Conservation (phyloP, 2,329 filamentous ascomycete genomes). For the Apiospora kogelbergensis region DNA sequence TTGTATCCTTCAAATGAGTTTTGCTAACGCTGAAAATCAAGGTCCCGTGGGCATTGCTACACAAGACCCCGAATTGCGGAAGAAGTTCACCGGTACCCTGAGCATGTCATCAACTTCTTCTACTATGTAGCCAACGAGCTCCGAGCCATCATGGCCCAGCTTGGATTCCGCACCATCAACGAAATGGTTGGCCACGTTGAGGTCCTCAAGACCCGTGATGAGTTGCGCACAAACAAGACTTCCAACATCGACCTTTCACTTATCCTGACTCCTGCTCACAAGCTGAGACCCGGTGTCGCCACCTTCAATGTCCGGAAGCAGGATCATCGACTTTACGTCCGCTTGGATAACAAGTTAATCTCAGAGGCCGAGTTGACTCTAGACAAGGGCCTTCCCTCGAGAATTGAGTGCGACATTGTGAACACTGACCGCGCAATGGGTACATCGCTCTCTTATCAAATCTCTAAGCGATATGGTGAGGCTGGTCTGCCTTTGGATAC, state of each 20-base stretch:
- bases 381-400: slow-evolving; percentile 88
- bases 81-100: slow-evolving; percentile 90
- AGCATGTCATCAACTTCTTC: slow-evolving; percentile 99
- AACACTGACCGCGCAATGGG: slow-evolving; percentile 95
- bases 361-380: slow-evolving; percentile 92
- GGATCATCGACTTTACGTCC: slow-evolving; percentile 89
- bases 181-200: slow-evolving; percentile 97
- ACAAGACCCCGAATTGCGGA: slow-evolving; percentile 88
- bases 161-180: slow-evolving; percentile 93
- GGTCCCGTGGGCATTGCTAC: slow-evolving; percentile 85
- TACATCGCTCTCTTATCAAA: slow-evolving; percentile 92
- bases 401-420: slow-evolving; percentile 93
- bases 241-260: slow-evolving; percentile 90
- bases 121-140: slow-evolving; percentile 97
- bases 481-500: slow-evolving; percentile 87
- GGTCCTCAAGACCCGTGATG: slow-evolving; percentile 80
- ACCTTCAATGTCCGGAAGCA: slow-evolving; percentile 98
- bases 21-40: no score
- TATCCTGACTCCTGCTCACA: slow-evolving; percentile 93
- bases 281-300: slow-evolving; percentile 87
- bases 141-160: slow-evolving; percentile 92
- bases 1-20: no score
- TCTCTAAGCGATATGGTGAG: slow-evolving; percentile 90
- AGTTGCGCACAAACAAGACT: slow-evolving; percentile 84
- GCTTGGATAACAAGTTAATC: slow-evolving; percentile 95